These are phyloP conservation scores for Aegilops bicornis DNA, from an alignment of 176 grass and related monocot species.

Conservation along the genomic window DNA sequence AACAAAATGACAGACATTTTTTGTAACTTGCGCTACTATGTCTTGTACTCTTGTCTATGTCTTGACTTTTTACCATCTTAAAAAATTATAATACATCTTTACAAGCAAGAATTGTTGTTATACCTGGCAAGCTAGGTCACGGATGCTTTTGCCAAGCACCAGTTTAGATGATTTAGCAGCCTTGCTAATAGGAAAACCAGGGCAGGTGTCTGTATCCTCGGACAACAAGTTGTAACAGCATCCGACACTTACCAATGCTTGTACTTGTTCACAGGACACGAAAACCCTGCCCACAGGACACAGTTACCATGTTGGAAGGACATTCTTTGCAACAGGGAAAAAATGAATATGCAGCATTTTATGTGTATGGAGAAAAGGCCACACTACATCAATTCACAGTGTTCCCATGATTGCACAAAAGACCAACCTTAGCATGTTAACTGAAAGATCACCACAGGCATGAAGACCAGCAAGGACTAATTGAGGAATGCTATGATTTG, in stretches of 20 bases:
- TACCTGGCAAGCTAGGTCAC: slow-evolving; percentile 94
- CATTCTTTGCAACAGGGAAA: background rate
- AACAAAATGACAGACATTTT: background rate
- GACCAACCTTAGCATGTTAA: slow-evolving; percentile 93
- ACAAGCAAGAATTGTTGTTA: slow-evolving; percentile 3
- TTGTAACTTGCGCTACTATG: background rate
- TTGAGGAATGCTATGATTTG: slow-evolving; percentile 23
- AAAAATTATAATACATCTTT: background rate
- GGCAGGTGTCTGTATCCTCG: slow-evolving; percentile 42
- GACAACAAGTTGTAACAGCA: slow-evolving; percentile 96
- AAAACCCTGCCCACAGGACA: slow-evolving; percentile 64
- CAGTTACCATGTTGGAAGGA: slow-evolving; percentile 36
- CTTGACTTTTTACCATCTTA: background rate
- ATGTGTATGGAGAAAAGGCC: background rate
- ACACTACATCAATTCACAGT: background rate
- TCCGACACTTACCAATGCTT: slow-evolving; percentile 69
- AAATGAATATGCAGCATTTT: slow-evolving; percentile 10
- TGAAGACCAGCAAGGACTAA: slow-evolving; percentile 90
- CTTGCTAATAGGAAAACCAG: slow-evolving; percentile 82
- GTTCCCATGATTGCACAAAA: slow-evolving; percentile 12
- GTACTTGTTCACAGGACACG: slow-evolving; percentile 64
- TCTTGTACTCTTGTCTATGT: background rate
- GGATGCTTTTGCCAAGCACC: slow-evolving; percentile 72
- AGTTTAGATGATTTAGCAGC: slow-evolving; percentile 49
- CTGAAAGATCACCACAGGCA: slow-evolving; percentile 96